Conservation (phyloP, 1,284 basidiomycete species). For the Boletus sp. region DNA sequence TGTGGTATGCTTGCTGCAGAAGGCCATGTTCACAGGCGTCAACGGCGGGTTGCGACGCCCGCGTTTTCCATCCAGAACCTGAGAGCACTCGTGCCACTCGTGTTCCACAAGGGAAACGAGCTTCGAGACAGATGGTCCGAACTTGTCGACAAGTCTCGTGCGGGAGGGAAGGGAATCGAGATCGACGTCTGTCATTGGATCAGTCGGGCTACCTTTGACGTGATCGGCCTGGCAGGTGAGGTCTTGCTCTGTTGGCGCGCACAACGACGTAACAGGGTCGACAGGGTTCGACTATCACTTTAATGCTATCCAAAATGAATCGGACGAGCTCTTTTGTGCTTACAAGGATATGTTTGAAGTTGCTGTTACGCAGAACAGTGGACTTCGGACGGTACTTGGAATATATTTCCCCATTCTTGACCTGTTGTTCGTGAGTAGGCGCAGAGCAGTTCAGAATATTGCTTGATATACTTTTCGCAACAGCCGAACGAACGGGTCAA, state of each 20-base stretch:
- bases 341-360: slow-evolving; percentile 81
- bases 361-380: slow-evolving; percentile 52
- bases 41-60: slow-evolving; percentile 69
- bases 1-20: slow-evolving; percentile 75
- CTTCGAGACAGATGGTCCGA: slow-evolving; percentile 57
- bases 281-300: slow-evolving; percentile 77
- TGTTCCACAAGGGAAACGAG: slow-evolving; percentile 63
- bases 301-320: slow-evolving; percentile 70
- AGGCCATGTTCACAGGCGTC: slow-evolving; percentile 67
- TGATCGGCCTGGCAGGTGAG: slow-evolving; percentile 71
- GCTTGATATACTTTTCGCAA: slow-evolving; percentile 1
- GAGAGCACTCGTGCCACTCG: slow-evolving; percentile 62
- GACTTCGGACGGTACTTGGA: slow-evolving; percentile 45
- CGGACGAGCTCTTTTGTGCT: slow-evolving; percentile 69
- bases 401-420: slow-evolving; percentile 61
- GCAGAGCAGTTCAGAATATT: neutral
- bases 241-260: neutral
- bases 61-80: slow-evolving; percentile 76
- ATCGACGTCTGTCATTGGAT: slow-evolving; percentile 73
- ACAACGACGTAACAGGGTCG: neutral
- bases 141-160: slow-evolving; percentile 33
- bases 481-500: slow-evolving; percentile 54
- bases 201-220: slow-evolving; percentile 74
- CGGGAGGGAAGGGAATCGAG: slow-evolving; percentile 16
- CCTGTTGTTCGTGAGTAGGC: slow-evolving; percentile 50